Conservation (phyloP, 768 basidiomycete species). For the Hebeloma cylindrosporum region DNA sequence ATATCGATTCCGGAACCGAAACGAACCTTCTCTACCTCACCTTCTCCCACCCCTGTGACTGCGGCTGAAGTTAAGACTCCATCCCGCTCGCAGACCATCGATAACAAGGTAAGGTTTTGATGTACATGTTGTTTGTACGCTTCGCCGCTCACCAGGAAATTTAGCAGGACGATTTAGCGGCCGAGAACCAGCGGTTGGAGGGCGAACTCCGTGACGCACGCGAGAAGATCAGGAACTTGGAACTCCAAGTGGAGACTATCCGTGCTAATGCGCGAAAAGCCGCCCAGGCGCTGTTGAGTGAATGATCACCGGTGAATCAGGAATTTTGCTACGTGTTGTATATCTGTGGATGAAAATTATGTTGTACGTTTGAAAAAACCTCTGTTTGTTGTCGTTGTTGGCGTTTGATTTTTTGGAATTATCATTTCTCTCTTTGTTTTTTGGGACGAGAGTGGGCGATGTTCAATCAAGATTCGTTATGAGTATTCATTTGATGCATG, state of each 20-base stretch:
- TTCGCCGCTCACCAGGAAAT: background rate
- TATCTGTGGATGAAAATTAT: background rate
- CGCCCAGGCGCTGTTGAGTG: conserved; percentile 57
- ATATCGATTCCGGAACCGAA: conserved; percentile 15
- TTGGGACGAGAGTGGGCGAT: too few species aligned
- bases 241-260: conserved; percentile 77
- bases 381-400: too few species aligned
- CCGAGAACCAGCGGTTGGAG: conserved; percentile 63
- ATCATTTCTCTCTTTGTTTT: too few species aligned
- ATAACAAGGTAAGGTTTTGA: conserved; percentile 18
- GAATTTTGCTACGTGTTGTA: background rate
- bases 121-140: background rate
- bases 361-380: too few species aligned
- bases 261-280: conserved; percentile 77
- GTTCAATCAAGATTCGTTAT: too few species aligned
- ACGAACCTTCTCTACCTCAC: too few species aligned
- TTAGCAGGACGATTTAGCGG: conserved; percentile 30
- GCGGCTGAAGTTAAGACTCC: conserved; percentile 19
- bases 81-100: conserved; percentile 21
- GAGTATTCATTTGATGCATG: too few species aligned
- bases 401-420: too few species aligned
- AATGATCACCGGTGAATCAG: conserved; percentile 13
- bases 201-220: conserved; percentile 76
- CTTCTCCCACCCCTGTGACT: conserved; percentile 17
- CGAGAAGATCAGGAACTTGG: conserved; percentile 79